Evolutionary conservation across 2,329 filamentous ascomycete species (phyloP), one percentile per base, ranked within the genome.

Genomic region (Atkinsonella texensis): DNA sequence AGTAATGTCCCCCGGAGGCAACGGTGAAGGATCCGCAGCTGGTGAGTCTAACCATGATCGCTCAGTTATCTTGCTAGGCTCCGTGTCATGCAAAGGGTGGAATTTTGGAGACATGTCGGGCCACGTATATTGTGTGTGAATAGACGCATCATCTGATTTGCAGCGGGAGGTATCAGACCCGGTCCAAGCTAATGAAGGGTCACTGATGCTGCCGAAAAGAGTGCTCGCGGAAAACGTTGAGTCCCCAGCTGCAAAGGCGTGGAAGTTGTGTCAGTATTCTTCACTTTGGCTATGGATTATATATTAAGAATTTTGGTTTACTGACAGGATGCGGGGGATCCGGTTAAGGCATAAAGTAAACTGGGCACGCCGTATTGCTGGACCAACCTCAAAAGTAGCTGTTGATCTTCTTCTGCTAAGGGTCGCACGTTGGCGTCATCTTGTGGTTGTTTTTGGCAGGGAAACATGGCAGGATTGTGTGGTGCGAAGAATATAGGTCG

Each of bases 1-100:
- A 23, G 65, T 65, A 45, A 67, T 57, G 49, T 68, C 64, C 53
- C 53, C 60, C 43, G 54, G 57, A 42, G 62, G 60, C 7, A 66
- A 54, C 38, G 68, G 65, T n/a, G 66, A 68, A 31, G 65, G 62
- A 50, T 68, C 65, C 18, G 63, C 61, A 35, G 60, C 60, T 32
- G 68, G 68, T 28, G 69, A 71, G 52, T 69, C 67, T 46, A 71
- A 63, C 65, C 69, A 71, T n/a, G 63, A 67, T 18, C 62, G 60
- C 51, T 69, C 67, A 49, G 57, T 56, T 35, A 66, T 52, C 53
- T 67, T 69, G 52, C 57, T 60, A 7, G 62, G 53, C 11, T 70
- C 67, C 45, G 63, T 58, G 23, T 70, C 66, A 46, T 64, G 62
- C 55, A 69, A 63, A 35, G 63, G 58, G 23, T 60, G 60, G 41